These are phyloP conservation scores for Candida oleophila DNA, from an alignment of 805 yeast genomes.

Conservation along the genomic window DNA sequence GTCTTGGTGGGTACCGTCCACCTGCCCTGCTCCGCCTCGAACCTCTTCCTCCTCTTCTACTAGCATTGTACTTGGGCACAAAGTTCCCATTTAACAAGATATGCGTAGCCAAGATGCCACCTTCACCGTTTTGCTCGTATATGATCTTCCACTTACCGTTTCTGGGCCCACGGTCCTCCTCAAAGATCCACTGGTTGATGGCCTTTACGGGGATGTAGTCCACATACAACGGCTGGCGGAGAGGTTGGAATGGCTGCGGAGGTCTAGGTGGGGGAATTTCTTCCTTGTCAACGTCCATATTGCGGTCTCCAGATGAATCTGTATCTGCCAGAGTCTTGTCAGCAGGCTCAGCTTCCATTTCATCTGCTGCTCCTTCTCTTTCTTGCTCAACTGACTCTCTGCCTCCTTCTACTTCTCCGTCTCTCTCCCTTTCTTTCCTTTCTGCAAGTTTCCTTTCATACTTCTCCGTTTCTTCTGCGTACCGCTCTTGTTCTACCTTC, in stretches of 20 bases:
- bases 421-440: conserved; percentile 3
- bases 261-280: conserved; percentile 12
- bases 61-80: conserved; percentile 14
- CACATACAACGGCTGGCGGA: conserved; percentile 25
- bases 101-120: conserved; percentile 21
- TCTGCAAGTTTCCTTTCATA: conserved; percentile 10
- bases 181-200: conserved; percentile 45
- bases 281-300: too few species aligned
- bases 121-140: conserved; percentile 22
- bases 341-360: neutral
- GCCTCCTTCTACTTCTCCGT: neutral
- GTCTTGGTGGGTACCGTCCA: neutral
- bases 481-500: conserved; percentile 20
- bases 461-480: conserved; percentile 14
- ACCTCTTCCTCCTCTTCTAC: conserved; percentile 9
- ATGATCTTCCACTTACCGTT: conserved; percentile 47
- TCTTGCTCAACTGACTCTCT: too few species aligned
- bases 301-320: too few species aligned
- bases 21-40: conserved; percentile 9
- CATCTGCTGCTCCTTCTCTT: neutral
- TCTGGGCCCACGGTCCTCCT: conserved; percentile 43
- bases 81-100: conserved; percentile 16
- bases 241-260: conserved; percentile 14
- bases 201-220: conserved; percentile 48
- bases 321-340: neutral